Evolutionary conservation across 768 basidiomycete genomes (phyloP).

Genomic region (Macrocybe gigantea): DNA sequence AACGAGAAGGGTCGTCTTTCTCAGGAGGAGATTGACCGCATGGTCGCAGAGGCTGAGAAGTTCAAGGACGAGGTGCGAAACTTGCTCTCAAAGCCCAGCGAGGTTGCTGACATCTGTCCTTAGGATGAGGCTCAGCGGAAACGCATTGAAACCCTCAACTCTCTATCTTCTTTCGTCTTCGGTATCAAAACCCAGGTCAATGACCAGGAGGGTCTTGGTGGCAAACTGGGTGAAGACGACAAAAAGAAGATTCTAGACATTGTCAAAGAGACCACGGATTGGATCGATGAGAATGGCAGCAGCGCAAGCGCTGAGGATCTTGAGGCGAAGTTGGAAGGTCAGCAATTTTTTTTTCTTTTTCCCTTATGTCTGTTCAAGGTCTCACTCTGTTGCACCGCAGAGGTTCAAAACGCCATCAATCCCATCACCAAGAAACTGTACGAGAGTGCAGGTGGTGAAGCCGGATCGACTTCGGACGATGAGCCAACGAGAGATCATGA

Average conservation of each 20-base stretch:
- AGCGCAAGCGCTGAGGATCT: constrained; percentile 79
- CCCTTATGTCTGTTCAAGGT: background rate
- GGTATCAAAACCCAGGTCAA: constrained; percentile 82
- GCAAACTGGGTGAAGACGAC: constrained; percentile 76
- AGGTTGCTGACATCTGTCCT: constrained; percentile 20
- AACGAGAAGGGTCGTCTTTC: constrained; percentile 93
- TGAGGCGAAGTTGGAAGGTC: constrained; percentile 79
- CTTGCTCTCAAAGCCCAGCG: background rate
- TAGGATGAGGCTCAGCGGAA: constrained; percentile 70
- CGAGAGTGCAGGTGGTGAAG: constrained; percentile 29
- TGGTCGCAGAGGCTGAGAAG: constrained; percentile 92
- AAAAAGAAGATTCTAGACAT: constrained; percentile 77
- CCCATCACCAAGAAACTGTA: constrained; percentile 88
- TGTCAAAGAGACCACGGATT: constrained; percentile 86
- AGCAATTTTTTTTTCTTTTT: constrained; percentile 10
- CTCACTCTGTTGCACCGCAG: constrained; percentile 19
- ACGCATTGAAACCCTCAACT: constrained; percentile 82
- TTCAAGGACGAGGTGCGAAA: constrained; percentile 40
- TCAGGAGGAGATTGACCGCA: constrained; percentile 90
- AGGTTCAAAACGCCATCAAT: constrained; percentile 69
- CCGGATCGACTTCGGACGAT: constrained; percentile 31
- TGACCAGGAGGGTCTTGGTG: constrained; percentile 87
- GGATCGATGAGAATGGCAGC: constrained; percentile 83
- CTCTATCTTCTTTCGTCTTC: constrained; percentile 76
- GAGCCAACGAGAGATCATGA: constrained; percentile 38